A percentile compares a stretch with the other conserved stretches of the same genome.
Evolutionary conservation across 2,329 filamentous ascomycete species (phyloP).

Genomic region (Sporothrix globosa): DNA sequence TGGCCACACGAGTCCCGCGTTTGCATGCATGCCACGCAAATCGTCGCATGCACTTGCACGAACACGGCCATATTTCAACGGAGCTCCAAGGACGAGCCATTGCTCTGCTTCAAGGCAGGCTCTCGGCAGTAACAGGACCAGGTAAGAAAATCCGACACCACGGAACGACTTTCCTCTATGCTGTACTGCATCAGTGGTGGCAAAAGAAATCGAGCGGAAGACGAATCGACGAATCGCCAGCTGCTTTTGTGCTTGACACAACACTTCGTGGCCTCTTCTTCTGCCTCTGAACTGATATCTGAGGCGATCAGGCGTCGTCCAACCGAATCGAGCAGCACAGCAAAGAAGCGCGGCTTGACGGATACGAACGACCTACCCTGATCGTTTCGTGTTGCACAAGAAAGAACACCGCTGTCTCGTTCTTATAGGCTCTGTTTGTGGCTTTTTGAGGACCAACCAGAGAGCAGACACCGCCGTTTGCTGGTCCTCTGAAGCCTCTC

Average conservation of each 20-base stretch:
- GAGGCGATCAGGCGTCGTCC: constrained; percentile 22
- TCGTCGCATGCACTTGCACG: constrained; percentile 4
- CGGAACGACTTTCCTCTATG: neutral
- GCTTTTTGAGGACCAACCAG: constrained; percentile 22
- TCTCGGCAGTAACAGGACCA: neutral
- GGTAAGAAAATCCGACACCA: neutral
- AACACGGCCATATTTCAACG: constrained; percentile 3
- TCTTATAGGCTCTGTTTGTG: constrained; percentile 1
- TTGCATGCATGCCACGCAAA: neutral
- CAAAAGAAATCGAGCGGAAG: neutral
- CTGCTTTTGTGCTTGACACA: neutral
- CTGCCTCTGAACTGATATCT: constrained; percentile 1
- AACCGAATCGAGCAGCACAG: neutral
- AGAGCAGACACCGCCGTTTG: neutral
- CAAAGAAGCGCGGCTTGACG: constrained; percentile 19
- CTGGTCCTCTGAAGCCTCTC: constrained; percentile 7
- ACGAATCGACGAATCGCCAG: constrained; percentile 5
- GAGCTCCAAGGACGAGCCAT: neutral
- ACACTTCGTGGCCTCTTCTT: neutral
- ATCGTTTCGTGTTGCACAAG: constrained; percentile 28
- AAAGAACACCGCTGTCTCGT: constrained; percentile 16
- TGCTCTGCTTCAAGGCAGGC: neutral
- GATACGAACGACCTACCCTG: constrained; percentile 1
- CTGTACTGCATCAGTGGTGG: neutral
- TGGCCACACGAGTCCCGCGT: constrained; percentile 18